phyloP scores from a whole-genome alignment of 345 rosid species.

The Geranium brycei region DNA sequence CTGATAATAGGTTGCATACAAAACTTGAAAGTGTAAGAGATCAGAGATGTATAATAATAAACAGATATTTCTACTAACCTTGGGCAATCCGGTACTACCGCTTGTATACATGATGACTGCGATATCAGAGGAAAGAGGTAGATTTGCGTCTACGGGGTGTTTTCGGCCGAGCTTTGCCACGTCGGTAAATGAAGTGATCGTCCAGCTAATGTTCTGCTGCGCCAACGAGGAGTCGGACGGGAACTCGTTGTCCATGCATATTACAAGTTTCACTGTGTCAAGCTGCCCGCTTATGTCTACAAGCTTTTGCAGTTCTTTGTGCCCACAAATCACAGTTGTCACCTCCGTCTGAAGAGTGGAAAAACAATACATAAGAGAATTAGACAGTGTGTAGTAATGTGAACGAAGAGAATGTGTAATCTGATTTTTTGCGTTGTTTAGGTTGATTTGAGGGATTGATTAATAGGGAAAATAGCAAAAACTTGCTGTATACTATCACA shows the following conservation, averaged over 20 bases:
- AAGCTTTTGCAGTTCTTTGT: constrained; percentile 77
- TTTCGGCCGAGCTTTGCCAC: constrained; percentile 64
- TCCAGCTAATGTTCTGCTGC: constrained; percentile 38
- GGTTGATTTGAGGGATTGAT: too few relatives aligned
- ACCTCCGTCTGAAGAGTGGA: constrained; percentile 64
- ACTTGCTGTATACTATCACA: too few relatives aligned
- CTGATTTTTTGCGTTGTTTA: too few relatives aligned
- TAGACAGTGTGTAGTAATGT: too few relatives aligned
- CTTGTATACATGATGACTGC: constrained; percentile 99
- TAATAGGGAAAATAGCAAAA: too few relatives aligned
- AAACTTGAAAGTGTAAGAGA: too few relatives aligned
- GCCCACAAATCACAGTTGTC: constrained; percentile 81
- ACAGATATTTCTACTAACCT: constrained; percentile 36
- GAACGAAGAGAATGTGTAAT: too few relatives aligned
- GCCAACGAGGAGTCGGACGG: constrained; percentile 36
- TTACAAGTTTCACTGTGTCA: constrained; percentile 67
- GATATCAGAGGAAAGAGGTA: constrained; percentile 65
- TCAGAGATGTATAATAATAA: too few relatives aligned
- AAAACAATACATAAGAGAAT: constrained; percentile 3
- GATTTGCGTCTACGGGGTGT: constrained; percentile 53
- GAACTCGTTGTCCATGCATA: constrained; percentile 71
- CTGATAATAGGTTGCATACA: too few relatives aligned
- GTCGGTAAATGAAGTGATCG: constrained; percentile 37
- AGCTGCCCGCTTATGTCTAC: constrained; percentile 75
- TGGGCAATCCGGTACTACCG: constrained; percentile 95